Evolutionary conservation across 1,139 yeast species (phyloP).

Genomic region (Kodamaea fungicola): DNA sequence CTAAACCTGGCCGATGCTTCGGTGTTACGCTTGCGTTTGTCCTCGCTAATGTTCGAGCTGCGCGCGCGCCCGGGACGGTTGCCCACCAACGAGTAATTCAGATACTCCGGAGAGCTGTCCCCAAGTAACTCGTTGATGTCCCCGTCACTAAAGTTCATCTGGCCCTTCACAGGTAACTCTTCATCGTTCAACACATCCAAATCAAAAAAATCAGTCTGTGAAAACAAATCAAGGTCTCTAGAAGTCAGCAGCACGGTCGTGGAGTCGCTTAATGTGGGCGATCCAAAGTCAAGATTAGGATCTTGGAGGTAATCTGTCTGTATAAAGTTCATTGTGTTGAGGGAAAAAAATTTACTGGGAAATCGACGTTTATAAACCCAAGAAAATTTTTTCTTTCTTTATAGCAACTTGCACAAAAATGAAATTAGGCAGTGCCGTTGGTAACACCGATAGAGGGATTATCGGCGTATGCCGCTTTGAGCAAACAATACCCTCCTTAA

Average conservation of each 20-base stretch:
- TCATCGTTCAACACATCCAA: slow-evolving; percentile 38
- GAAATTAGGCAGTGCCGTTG: not conserved
- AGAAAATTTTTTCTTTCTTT: not conserved
- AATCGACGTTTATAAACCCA: not conserved
- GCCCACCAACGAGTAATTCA: not conserved
- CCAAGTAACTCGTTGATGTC: not conserved
- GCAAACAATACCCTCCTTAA: no score
- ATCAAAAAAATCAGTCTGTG: slow-evolving; percentile 46
- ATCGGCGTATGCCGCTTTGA: no score
- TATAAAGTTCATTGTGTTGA: slow-evolving; percentile 35
- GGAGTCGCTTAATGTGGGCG: slow-evolving; percentile 20
- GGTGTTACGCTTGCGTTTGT: slow-evolving; percentile 56
- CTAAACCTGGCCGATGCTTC: slow-evolving; percentile 64
- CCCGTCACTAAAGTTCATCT: not conserved
- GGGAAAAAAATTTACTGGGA: not conserved
- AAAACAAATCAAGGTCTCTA: slow-evolving; percentile 42
- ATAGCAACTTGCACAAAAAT: not conserved
- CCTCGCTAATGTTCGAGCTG: slow-evolving; percentile 20
- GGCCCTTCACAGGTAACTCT: slow-evolving; percentile 16
- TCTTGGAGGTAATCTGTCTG: slow-evolving; percentile 39
- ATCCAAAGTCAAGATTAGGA: slow-evolving; percentile 34
- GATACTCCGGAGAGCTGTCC: not conserved
- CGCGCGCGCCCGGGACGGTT: slow-evolving; percentile 3
- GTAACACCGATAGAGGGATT: no score
- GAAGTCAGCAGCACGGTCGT: slow-evolving; percentile 12